These are phyloP conservation scores for Rhodotorula diobovata DNA, from an alignment of 768 basidiomycete species.

Conservation along the genomic window DNA sequence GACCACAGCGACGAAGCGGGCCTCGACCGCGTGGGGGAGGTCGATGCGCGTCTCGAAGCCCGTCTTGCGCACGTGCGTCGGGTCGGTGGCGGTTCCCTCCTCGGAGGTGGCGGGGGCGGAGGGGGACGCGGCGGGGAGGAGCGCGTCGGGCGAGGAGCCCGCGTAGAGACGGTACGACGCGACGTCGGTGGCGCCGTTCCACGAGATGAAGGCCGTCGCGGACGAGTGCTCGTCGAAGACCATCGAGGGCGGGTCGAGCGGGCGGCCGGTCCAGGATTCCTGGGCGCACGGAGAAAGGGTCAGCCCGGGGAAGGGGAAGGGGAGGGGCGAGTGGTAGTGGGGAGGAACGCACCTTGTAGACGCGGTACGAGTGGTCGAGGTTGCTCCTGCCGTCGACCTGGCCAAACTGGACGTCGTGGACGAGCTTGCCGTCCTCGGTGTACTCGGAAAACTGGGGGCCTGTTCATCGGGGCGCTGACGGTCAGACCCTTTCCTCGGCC, in stretches of 20 bases:
- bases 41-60: constrained; percentile 1
- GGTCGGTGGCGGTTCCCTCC: too few species aligned
- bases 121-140: not conserved
- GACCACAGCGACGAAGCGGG: not conserved
- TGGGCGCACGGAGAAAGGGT: not conserved
- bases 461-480: too few species aligned
- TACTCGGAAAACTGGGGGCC: not conserved
- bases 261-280: not conserved
- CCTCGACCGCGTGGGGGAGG: not conserved
- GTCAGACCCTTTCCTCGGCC: too few species aligned
- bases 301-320: too few species aligned
- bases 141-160: not conserved
- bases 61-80: not conserved
- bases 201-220: not conserved
- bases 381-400: not conserved
- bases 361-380: constrained; percentile 5
- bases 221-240: not conserved
- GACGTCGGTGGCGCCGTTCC: constrained; percentile 9
- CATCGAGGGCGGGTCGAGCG: not conserved
- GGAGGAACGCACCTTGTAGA: not conserved
- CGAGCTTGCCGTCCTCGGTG: not conserved
- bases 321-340: not conserved
- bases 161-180: not conserved
- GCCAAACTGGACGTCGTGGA: constrained; percentile 2
- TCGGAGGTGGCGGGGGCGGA: not conserved